A percentile compares a stretch with the other conserved stretches of the same genome.
Conservation (phyloP, 176 grass and related monocot genomes). For the Tillandsia fasciculata region DNA sequence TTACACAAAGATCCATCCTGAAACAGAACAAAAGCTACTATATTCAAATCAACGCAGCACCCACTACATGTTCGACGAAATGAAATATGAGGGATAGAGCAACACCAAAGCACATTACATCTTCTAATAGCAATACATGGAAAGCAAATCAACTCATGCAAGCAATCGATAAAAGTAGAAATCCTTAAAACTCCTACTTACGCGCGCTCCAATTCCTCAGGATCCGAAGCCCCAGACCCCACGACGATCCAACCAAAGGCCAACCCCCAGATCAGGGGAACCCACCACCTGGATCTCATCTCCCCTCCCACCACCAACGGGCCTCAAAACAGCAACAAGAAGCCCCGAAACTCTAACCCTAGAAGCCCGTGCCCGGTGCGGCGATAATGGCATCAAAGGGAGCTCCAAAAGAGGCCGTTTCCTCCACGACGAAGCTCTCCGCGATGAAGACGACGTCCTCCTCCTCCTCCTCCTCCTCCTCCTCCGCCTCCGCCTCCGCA, state of each 20-base stretch:
- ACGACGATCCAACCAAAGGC: constrained; percentile 21
- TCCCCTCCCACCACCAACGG: constrained; percentile 4
- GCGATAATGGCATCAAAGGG: background rate
- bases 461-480: background rate
- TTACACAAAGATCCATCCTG: no score
- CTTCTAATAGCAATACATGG: background rate
- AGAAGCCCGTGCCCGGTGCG: background rate
- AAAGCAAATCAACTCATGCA: background rate
- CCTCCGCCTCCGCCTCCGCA: background rate
- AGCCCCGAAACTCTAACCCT: background rate
- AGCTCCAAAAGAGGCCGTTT: background rate
- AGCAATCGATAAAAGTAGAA: background rate
- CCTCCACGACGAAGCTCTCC: background rate
- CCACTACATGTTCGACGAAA: no score
- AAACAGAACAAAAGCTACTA: no score
- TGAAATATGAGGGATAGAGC: no score
- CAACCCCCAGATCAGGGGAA: constrained; percentile 31
- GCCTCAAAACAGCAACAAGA: background rate
- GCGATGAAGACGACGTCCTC: background rate
- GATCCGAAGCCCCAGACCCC: constrained; percentile 38
- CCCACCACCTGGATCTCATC: constrained; percentile 28
- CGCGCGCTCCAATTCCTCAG: constrained; percentile 63
- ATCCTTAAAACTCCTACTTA: constrained; percentile 31
- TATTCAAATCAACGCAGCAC: no score
- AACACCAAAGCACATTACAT: background rate